Percentiles rank a stretch among this genome's conserved stretches.
These are phyloP conservation scores for Trichomonas vaginalis DNA, from an alignment of 208 protist species.

Conservation along the genomic window DNA sequence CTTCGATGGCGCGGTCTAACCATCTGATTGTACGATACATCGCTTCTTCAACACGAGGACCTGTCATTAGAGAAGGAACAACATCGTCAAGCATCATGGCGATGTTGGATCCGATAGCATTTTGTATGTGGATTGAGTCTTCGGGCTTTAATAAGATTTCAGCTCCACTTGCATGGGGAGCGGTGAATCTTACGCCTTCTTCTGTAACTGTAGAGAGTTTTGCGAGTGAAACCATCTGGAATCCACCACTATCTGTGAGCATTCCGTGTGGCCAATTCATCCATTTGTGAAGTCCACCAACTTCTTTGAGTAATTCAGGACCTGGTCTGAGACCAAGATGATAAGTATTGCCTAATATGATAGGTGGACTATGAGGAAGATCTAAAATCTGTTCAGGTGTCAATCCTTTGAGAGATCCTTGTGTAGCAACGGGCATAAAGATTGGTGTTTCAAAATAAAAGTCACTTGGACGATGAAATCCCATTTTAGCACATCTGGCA, in stretches of 20 bases:
- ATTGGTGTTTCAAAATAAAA: constrained; percentile 25
- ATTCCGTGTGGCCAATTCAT: constrained; percentile 78
- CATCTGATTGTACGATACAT: constrained; percentile 78
- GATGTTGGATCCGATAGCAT: constrained; percentile 91
- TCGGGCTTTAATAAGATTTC: constrained; percentile 84
- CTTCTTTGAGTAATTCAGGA: constrained; percentile 39
- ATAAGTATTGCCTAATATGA: constrained; percentile 95
- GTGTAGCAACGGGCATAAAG: constrained; percentile 30
- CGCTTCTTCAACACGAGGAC: constrained; percentile 66
- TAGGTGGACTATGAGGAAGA: constrained; percentile 58
- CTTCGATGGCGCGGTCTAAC: constrained; percentile 83
- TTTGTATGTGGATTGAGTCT: constrained; percentile 87
- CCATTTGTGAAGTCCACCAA: constrained; percentile 81
- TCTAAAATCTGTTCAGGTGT: constrained; percentile 54
- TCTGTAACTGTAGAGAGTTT: constrained; percentile 85
- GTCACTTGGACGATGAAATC: background rate
- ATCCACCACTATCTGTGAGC: constrained; percentile 88
- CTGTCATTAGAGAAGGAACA: constrained; percentile 58
- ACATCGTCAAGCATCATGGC: constrained; percentile 98
- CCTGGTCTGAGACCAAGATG: constrained; percentile 78
- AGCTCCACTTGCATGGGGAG: constrained; percentile 73
- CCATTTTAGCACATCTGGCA: background rate
- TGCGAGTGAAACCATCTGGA: constrained; percentile 92
- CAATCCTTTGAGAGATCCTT: constrained; percentile 29
- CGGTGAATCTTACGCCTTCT: constrained; percentile 89